Evolutionary conservation across 23 red algal species (phyloP), one percentile per base, ranked within the genome.

Genomic region (Pyropia haitanensis): DNA sequence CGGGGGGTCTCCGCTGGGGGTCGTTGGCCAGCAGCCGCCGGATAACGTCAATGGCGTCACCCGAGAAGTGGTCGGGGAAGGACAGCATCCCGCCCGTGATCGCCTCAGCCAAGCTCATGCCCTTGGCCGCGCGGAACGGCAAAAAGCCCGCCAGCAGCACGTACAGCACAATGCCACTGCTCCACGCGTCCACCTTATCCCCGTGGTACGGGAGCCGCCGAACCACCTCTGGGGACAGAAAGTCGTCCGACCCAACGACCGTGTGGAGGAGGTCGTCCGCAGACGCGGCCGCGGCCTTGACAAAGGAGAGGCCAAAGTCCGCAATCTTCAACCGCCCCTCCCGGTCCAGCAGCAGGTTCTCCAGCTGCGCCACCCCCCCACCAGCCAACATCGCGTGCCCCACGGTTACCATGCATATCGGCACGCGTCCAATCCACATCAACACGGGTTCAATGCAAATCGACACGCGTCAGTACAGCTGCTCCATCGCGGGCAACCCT

Each of bases 251-350:
- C 24, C 79, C 79, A 15, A 83, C 79, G 13, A 66, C 53, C 48
- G 79, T 83, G 14, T 28, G 28, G 29, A 67, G 73, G 17, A 83
- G 59, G 15, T 73, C 66, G 18, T 34, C 58, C 51, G 39, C 59
- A 46, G 32, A 57, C 48, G 44, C 65, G 18, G 64, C 27, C 20
- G 57, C 56, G n/a, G 63, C 68, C 21, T 61, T 64, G 21, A 83
- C 79, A 19, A 32, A 64, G 24, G 89, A 80, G 27, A 95, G 79
- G 33, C 89, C 89, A 69, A 95, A 95, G 54, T 95, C 89, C n/a
- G 79, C 82, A 39, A 95, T 66, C 51, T 95, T 95, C 54, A 95
- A 20, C 44, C 80, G 50, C 26, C 79, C 55, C n/a, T 64, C 58
- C 12, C 68, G 61, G 27, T 65, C 80, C 27, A 89, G 25, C 49